phyloP scores from a whole-genome alignment of 1,139 yeast genomes.

The Scheffersomyces insectosa region DNA sequence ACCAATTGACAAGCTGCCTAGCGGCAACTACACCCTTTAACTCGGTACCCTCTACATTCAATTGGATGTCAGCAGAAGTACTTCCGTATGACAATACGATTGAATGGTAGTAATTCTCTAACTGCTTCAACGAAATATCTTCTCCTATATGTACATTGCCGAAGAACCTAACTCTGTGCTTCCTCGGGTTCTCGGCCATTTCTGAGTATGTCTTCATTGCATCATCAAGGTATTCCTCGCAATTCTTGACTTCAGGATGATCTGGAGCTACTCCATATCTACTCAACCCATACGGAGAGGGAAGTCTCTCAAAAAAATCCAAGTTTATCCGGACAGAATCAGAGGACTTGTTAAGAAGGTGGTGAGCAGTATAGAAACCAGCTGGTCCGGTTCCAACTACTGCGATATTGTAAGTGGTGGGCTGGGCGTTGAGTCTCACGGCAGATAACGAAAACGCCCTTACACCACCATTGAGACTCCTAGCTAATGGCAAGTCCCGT shows the following conservation, averaged over 20 bases:
- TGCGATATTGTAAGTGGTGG: conserved; percentile 41
- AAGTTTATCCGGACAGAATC: conserved; percentile 39
- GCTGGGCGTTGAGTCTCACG: too few species aligned
- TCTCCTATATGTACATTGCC: conserved; percentile 74
- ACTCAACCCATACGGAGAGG: conserved; percentile 89
- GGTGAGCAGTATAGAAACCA: conserved; percentile 87
- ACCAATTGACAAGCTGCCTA: conserved; percentile 91
- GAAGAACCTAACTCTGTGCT: conserved; percentile 55
- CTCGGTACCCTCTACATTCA: conserved; percentile 62
- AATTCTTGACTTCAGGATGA: conserved; percentile 93
- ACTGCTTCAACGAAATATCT: conserved; percentile 51
- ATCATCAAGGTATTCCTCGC: conserved; percentile 76
- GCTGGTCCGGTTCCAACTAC: conserved; percentile 97
- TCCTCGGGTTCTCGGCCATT: conserved; percentile 9
- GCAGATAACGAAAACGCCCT: too few species aligned
- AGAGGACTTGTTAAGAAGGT: conserved; percentile 54
- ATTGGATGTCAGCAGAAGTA: conserved; percentile 52
- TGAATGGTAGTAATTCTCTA: conserved; percentile 63
- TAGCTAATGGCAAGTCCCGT: too few species aligned
- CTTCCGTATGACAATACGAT: conserved; percentile 87
- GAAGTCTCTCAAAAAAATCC: conserved; percentile 75
- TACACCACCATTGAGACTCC: too few species aligned
- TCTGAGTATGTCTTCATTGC: conserved; percentile 41
- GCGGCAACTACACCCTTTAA: conserved; percentile 76
- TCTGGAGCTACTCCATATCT: conserved; percentile 99